phyloP scores from a whole-genome alignment of 805 yeast genomes.

The Ascoidea tarda region DNA sequence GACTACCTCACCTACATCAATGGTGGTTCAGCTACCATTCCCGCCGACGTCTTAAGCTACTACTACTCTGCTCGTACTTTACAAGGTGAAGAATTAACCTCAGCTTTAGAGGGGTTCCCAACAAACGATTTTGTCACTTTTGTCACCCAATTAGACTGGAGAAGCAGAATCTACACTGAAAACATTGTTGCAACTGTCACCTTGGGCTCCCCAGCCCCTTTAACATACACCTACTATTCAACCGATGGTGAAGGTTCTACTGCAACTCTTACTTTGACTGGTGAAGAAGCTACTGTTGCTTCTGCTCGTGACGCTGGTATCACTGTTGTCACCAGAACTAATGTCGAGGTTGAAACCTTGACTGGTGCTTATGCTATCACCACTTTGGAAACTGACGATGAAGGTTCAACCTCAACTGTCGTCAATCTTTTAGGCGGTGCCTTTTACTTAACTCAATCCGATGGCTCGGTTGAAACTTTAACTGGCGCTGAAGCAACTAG shows the following conservation, averaged over 20 bases:
- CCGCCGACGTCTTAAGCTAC: too few species aligned
- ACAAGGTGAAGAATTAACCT: too few species aligned
- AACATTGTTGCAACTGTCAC: too few species aligned
- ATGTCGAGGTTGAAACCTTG: neutral
- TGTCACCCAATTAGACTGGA: too few species aligned
- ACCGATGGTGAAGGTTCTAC: neutral
- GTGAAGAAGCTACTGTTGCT: neutral
- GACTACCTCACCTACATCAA: too few species aligned
- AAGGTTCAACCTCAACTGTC: neutral
- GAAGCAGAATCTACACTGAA: too few species aligned
- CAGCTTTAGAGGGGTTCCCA: too few species aligned
- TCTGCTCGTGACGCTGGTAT: neutral
- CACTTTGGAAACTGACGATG: neutral
- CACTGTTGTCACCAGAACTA: neutral
- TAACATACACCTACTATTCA: too few species aligned
- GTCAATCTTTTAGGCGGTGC: neutral
- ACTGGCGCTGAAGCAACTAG: slow-evolving; percentile 2
- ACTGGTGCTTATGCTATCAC: neutral
- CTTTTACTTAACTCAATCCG: neutral
- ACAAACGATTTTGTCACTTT: too few species aligned
- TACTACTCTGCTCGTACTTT: too few species aligned
- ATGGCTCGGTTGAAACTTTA: neutral
- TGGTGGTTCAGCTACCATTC: too few species aligned
- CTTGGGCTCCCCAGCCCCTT: too few species aligned
- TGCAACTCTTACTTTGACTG: neutral